phyloP scores from a whole-genome alignment of 345 rosid genomes.

The Clarkia xantiana region DNA sequence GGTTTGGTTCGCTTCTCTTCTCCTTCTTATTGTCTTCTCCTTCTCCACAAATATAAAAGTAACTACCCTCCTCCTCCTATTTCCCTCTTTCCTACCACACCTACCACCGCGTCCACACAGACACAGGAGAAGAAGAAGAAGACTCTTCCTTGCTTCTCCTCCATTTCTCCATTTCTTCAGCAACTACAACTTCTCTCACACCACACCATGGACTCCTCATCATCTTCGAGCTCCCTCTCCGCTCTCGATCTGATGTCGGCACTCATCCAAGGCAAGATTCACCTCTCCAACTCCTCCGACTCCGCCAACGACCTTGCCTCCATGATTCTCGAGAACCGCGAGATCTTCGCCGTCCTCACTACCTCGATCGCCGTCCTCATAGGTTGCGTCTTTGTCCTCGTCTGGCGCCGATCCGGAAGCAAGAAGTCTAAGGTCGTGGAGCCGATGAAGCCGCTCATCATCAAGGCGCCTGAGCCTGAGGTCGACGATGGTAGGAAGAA shows the following conservation, averaged over 20 bases:
- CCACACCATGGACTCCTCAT: conserved; percentile 1
- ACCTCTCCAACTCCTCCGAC: conserved; percentile 51
- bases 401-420: conserved; percentile 58
- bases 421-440: conserved; percentile 26
- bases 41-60: conserved; percentile 7
- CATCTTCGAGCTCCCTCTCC: conserved; percentile 11
- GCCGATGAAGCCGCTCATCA: conserved; percentile 43
- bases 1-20: conserved; percentile 6
- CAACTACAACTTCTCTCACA: conserved; percentile 8
- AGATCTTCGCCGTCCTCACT: conserved; percentile 58
- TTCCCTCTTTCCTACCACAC: conserved; percentile 32
- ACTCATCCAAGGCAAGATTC: conserved; percentile 56
- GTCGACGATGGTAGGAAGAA: conserved; percentile 63
- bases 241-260: conserved; percentile 80
- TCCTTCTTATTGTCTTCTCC: conserved; percentile 8
- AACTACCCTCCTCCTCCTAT: neutral
- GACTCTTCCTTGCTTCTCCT: neutral
- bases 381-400: conserved; percentile 69
- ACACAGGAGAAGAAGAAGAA: neutral
- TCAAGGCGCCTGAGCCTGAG: conserved; percentile 44
- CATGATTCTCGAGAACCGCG: conserved; percentile 51
- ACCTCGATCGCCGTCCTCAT: conserved; percentile 81
- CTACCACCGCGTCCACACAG: neutral
- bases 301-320: conserved; percentile 34
- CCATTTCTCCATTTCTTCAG: neutral